Evolutionary conservation across 768 basidiomycete species (phyloP), one percentile per base, ranked within the genome.

Genomic region (Phaeotremella fagi): DNA sequence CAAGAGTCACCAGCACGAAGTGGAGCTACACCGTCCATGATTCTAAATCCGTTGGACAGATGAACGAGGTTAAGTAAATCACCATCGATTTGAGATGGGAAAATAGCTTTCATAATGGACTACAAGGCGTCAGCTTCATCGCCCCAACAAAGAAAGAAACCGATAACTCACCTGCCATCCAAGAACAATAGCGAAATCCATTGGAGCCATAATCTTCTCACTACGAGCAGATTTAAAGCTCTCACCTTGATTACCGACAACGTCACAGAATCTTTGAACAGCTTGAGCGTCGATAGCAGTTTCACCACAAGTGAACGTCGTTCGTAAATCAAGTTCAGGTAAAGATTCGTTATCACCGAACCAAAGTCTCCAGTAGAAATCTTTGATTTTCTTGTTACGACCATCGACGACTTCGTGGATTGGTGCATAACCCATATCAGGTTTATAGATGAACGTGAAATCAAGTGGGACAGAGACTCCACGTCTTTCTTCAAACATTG

Each of bases 91-190:
- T 82, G 76, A 12, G 80, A 72, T 4, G 95, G 95, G 83, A 99
- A 99, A 76, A 98, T 94, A 0, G 91, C 84, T 74, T 88, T 90
- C 87, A 98, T 99, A 76, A 99, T 98, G n/a, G 92, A 88, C 90
- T 94, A 61, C n/a, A n/a, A n/a, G 11, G 15, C 43, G 41, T 48
- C 18, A 46, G 35, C 29, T 16, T 3, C n/a, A n/a, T n/a, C n/a
- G 52, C 22, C 37, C 41, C 9, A 22, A 1, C 22, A 31, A 23
- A 51, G 25, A 37, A 25, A 22, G n/a, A n/a, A n/a, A n/a, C n/a
- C n/a, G n/a, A 35, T 4, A 47, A 76, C 85, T 55, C 71, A 90
- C 91, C 85, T 94, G 85, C 95, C 95, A 99, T 42, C 94, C 92
- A 35, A 91, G 85, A 46, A 98, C 94, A 68, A 99, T 99, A 23